Conservation (phyloP, 106 monocot genomes). For the Alisma plantagoaquatica region DNA sequence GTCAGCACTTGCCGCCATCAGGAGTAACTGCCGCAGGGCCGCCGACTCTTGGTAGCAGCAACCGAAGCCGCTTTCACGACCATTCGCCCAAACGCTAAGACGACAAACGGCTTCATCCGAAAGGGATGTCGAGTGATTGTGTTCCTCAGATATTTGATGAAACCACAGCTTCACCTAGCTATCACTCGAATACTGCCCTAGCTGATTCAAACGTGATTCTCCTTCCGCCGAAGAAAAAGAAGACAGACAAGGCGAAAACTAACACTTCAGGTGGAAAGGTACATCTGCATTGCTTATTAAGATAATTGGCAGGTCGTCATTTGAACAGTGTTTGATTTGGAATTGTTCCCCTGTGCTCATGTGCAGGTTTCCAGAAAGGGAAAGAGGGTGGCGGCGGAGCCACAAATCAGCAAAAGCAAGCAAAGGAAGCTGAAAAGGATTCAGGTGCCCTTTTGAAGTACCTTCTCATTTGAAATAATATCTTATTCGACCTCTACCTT, state of each 20-base stretch:
- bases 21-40: too few species aligned
- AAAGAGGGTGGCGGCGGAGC: constrained; percentile 17
- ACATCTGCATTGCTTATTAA: neutral
- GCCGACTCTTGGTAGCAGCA: too few species aligned
- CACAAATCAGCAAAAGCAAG: constrained; percentile 62
- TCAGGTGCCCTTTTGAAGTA: constrained; percentile 42
- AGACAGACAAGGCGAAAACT: constrained; percentile 13
- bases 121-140: too few species aligned
- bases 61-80: too few species aligned
- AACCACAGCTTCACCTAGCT: too few species aligned
- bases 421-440: constrained; percentile 60
- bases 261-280: neutral
- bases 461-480: neutral
- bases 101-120: too few species aligned
- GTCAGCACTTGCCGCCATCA: too few species aligned
- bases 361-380: constrained; percentile 16
- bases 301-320: neutral
- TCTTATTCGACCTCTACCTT: neutral
- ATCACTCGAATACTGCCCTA: too few species aligned
- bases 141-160: too few species aligned
- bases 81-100: too few species aligned
- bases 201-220: constrained; percentile 60
- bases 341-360: neutral
- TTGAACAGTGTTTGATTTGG: neutral
- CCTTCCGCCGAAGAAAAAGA: constrained; percentile 46